These are phyloP conservation scores for Amanita polypyramis DNA, from an alignment of 768 basidiomycete genomes.

Conservation along the genomic window DNA sequence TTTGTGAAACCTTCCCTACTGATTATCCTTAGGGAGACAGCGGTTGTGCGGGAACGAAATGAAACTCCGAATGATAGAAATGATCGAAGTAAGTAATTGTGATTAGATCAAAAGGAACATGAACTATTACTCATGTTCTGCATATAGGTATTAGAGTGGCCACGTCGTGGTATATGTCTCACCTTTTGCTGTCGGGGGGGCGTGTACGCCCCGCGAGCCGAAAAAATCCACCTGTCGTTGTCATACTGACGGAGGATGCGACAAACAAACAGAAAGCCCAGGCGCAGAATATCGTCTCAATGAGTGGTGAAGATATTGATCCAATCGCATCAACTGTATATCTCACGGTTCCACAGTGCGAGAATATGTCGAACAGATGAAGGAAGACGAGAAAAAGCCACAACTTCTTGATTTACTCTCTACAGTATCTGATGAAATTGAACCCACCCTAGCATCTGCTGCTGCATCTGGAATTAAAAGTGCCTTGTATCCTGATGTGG, in stretches of 20 bases:
- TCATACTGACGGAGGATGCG: constrained; percentile 85
- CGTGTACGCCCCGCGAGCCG: constrained; percentile 38
- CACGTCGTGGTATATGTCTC: constrained; percentile 76
- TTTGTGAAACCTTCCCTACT: neutral
- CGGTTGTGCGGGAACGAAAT: constrained; percentile 61
- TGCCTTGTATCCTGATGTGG: constrained; percentile 67
- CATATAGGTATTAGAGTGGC: constrained; percentile 76
- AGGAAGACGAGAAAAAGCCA: constrained; percentile 35
- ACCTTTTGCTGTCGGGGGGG: constrained; percentile 46
- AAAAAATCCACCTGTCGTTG: constrained; percentile 42
- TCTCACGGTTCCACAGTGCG: constrained; percentile 34
- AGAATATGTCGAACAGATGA: constrained; percentile 72
- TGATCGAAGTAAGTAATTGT: constrained; percentile 78
- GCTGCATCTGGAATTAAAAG: constrained; percentile 14
- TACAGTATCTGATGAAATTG: constrained; percentile 51
- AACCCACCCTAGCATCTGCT: constrained; percentile 45
- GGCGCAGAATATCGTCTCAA: constrained; percentile 44
- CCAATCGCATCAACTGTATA: neutral
- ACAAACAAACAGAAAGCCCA: constrained; percentile 74
- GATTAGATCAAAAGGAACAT: neutral
- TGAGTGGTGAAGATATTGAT: constrained; percentile 44
- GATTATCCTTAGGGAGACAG: constrained; percentile 52
- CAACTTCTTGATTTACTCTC: constrained; percentile 74
- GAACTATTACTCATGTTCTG: neutral
- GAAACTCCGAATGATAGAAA: constrained; percentile 92